Conservation (phyloP, 2,329 filamentous ascomycete species). For the Acrodontium crateriforme region DNA sequence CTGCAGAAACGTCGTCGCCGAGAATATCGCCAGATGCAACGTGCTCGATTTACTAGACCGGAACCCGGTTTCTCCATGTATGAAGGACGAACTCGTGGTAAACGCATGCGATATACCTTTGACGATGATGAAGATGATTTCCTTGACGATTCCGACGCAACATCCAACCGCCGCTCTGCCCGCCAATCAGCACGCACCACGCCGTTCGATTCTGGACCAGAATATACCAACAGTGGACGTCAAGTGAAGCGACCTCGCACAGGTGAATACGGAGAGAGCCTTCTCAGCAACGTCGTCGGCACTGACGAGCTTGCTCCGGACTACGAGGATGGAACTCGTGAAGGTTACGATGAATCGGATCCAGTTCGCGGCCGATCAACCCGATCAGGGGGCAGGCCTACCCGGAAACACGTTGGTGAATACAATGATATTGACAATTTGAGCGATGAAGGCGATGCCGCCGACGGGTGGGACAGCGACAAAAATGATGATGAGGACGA, state of each 20-base stretch:
- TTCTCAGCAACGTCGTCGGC: constrained; percentile 39
- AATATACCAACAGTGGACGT: constrained; percentile 70
- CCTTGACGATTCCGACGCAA: constrained; percentile 50
- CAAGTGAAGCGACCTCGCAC: constrained; percentile 57
- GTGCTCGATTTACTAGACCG: constrained; percentile 74
- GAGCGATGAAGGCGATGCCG: constrained; percentile 50
- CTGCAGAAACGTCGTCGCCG: constrained; percentile 78
- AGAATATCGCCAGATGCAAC: constrained; percentile 76
- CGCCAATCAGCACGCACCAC: constrained; percentile 56
- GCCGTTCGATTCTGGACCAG: constrained; percentile 52
- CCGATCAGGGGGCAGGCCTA: constrained; percentile 15
- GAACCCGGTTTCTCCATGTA: constrained; percentile 87
- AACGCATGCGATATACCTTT: constrained; percentile 92
- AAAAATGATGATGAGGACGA: constrained; percentile 53
- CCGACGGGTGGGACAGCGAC: constrained; percentile 52
- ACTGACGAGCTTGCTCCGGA: constrained; percentile 19
- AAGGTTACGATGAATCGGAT: constrained; percentile 34
- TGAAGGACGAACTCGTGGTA: constrained; percentile 88
- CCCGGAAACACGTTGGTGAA: constrained; percentile 34
- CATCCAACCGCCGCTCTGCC: constrained; percentile 49
- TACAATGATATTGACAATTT: constrained; percentile 49
- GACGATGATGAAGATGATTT: constrained; percentile 58
- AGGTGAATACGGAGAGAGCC: constrained; percentile 49
- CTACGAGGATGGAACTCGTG: constrained; percentile 19
- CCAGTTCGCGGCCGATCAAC: constrained; percentile 28